Conservation (phyloP, 2,329 filamentous ascomycete genomes). For the Pyrenophora graminea region DNA sequence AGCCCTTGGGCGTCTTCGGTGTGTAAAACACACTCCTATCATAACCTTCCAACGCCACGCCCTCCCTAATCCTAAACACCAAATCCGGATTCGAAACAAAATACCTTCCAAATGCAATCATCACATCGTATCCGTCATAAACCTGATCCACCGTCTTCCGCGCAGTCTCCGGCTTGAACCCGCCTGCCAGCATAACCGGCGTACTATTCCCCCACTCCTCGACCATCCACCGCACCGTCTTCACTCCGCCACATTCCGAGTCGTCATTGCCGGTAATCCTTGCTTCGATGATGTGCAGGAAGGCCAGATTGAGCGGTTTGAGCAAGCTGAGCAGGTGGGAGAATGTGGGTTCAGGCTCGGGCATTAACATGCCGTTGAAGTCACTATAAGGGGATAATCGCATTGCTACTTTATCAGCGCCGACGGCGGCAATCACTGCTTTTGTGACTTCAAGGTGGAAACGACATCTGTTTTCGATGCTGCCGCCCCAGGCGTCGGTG, state of each 20-base stretch:
- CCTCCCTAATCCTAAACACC: slow-evolving; percentile 48
- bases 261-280: slow-evolving; percentile 17
- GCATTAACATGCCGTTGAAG: slow-evolving; percentile 68
- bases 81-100: slow-evolving; percentile 54
- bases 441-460: slow-evolving; percentile 58
- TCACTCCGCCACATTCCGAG: slow-evolving; percentile 17
- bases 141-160: slow-evolving; percentile 38
- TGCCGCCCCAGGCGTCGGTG: slow-evolving; percentile 54
- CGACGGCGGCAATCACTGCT: slow-evolving; percentile 55
- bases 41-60: slow-evolving; percentile 47
- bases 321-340: background rate
- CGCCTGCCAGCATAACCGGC: slow-evolving; percentile 46
- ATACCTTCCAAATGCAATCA: slow-evolving; percentile 50
- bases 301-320: slow-evolving; percentile 2
- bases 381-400: slow-evolving; percentile 64
- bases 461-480: slow-evolving; percentile 55
- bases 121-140: slow-evolving; percentile 38
- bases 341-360: slow-evolving; percentile 47
- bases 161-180: slow-evolving; percentile 44
- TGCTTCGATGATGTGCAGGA: slow-evolving; percentile 8
- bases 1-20: slow-evolving; percentile 18
- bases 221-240: slow-evolving; percentile 19
- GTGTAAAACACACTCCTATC: slow-evolving; percentile 36
- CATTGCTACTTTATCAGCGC: slow-evolving; percentile 59
- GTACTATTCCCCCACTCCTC: slow-evolving; percentile 8